Evolutionary conservation across 305 asterid genomes (phyloP), one percentile per base, ranked within the genome.

Genomic region (Fraxinus nigra): DNA sequence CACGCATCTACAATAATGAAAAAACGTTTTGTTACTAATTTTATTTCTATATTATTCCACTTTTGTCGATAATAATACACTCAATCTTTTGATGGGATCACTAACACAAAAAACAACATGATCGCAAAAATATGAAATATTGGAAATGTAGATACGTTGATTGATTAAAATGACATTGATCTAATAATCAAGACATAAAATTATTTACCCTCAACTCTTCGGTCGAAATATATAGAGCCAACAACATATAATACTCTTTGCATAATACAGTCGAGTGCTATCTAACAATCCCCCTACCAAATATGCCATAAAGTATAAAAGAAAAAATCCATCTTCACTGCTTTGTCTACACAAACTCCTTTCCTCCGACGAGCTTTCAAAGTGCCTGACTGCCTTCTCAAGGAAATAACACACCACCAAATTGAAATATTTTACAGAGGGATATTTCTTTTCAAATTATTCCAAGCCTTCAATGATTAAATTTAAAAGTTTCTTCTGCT

Each of bases 401-500:
- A 79, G 77, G 80, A 69, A 63, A 72, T 22, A 30, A 59, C 72
- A 38, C 63, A 26, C 9, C 79, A 72, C 24, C 78, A 32, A 69
- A 69, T 56, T 35, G 35, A 63, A 67, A 79, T 56, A 56, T 16
- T 51, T 48, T 74, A n/a, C 79, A 72, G 9, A 79, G 63, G 67
- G 48, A 16, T 51, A 18, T 78, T 61, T 40, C 77, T n/a, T 24
- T 24, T 32, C 78, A 24, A 76, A 33, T 72, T 30, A 80, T 73
- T 61, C 22, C 7, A 24, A 48, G 26, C 14, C 70, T 35, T 40
- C 24, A 16, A 40, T 81, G 69, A 76, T 37, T 56, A 54, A 40
- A 74, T 78, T 82, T 79, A 33, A 75, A 77, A 82, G 78, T 82
- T 86, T 69, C 93, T 90, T 82, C 65, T 82, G 87, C 93, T 91